Base-by-base conservation (phyloP, 345 rosid species). In the Populus davidiana region DNA sequence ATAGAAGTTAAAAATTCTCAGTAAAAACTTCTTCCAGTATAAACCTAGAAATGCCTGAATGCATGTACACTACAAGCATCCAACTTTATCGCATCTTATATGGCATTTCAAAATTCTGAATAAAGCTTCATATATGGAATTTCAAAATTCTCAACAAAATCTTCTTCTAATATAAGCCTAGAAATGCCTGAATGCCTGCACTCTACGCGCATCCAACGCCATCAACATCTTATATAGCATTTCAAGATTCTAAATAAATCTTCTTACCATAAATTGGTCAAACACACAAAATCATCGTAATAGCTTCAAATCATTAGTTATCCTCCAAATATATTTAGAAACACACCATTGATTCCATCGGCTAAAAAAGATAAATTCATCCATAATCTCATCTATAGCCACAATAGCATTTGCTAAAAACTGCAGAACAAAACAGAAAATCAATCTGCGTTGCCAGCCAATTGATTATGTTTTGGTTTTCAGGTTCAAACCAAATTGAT, bases 361-460 rank as follows among this genome's bases (percentile, higher is more conserved):
- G 7, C 31, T 16, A 49, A 66, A 36, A n/a, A 43, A 27, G 59
- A 69, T 54, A 70, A 61, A 67, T 35, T 39, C 71, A 71, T 59
- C 61, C 73, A 56, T 62, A 63, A 65, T 65, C 36, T 3, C 23
- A 65, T 23, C 63, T 38, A 39, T 3, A 59, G 43, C 81, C 70
- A 9, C 27, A 68, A 75, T 29, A 67, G 31, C 21, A 31, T 64
- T 35, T 71, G 67, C 20, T 68, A 54, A 65, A 63, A 47, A 76
- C 50, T 66, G 67, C 20, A 56, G 29, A 68, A 4, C 62, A 70
- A 23, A 62, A 50, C 23, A 1, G 6, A 76, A 71, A 56, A 67
- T 65, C 36, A 61, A 67, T 25, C 77, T 75, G 44, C 81, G 76
- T 77, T 79, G 72, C 49, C 44, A 10, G 27, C 20, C 63, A 82